These are phyloP conservation scores for Filobasidium uniguttulatum DNA, from an alignment of 1,284 basidiomycete genomes.

Conservation along the genomic window DNA sequence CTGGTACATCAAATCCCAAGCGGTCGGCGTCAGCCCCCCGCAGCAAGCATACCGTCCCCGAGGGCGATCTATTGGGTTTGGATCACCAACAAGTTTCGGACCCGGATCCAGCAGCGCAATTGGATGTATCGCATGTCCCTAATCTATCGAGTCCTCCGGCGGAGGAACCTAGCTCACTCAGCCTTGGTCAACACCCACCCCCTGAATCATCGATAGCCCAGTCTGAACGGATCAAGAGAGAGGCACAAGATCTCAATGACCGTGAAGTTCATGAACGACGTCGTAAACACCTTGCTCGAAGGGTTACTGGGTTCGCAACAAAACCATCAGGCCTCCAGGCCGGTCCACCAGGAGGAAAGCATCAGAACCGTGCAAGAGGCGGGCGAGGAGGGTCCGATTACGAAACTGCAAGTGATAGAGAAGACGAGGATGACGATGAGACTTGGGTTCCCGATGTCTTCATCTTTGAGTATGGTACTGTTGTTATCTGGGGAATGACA, in stretches of 20 bases:
- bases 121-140: too few relatives aligned
- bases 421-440: slow-evolving; percentile 42
- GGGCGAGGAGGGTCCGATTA: slow-evolving; percentile 35
- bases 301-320: slow-evolving; percentile 30
- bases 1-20: slow-evolving; percentile 1
- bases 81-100: too few relatives aligned
- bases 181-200: neutral
- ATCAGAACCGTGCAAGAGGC: slow-evolving; percentile 47
- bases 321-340: slow-evolving; percentile 25
- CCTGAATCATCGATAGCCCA: slow-evolving; percentile 7
- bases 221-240: neutral
- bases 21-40: neutral
- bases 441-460: slow-evolving; percentile 64
- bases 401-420: slow-evolving; percentile 24
- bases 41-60: slow-evolving; percentile 19
- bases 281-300: slow-evolving; percentile 22
- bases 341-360: slow-evolving; percentile 32
- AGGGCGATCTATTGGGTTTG: slow-evolving; percentile 32
- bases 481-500: slow-evolving; percentile 96
- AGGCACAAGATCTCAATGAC: slow-evolving; percentile 11
- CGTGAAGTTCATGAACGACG: slow-evolving; percentile 15
- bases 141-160: too few relatives aligned
- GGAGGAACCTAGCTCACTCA: neutral
- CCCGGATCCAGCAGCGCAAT: too few relatives aligned
- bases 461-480: slow-evolving; percentile 75